phyloP scores from a whole-genome alignment of 768 basidiomycete species.

The Lactifluus volemus region DNA sequence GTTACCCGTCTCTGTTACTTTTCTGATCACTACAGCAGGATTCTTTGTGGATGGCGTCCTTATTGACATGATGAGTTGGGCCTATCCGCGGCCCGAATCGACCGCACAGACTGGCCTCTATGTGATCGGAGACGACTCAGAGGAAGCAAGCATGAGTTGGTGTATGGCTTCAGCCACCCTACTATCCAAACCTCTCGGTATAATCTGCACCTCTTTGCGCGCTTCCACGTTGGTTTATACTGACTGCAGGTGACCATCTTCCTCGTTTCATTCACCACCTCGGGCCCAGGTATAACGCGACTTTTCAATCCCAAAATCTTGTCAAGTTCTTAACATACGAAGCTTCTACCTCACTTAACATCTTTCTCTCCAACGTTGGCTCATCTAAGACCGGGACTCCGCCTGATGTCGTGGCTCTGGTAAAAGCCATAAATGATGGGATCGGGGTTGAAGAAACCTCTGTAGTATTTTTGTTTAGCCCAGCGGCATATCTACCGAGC shows the following conservation, averaged over 20 bases:
- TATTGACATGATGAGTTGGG: constrained; percentile 51
- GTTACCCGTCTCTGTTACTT: neutral
- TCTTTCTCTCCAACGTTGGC: constrained; percentile 48
- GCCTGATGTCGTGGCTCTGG: constrained; percentile 30
- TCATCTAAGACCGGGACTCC: constrained; percentile 29
- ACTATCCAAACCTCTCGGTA: constrained; percentile 51
- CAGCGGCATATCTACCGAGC: constrained; percentile 22
- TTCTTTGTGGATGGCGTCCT: constrained; percentile 69
- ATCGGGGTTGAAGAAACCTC: constrained; percentile 33
- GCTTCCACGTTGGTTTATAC: neutral
- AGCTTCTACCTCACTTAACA: constrained; percentile 74
- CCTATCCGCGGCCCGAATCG: constrained; percentile 48
- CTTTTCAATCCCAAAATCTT: constrained; percentile 64
- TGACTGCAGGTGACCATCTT: constrained; percentile 51
- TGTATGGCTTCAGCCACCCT: constrained; percentile 61
- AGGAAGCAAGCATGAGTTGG: constrained; percentile 46
- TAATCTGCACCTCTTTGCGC: neutral
- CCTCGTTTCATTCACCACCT: constrained; percentile 73
- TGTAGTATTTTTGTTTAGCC: constrained; percentile 33
- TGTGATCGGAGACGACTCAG: constrained; percentile 46
- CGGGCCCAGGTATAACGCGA: constrained; percentile 67
- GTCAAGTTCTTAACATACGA: constrained; percentile 78
- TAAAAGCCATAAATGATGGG: constrained; percentile 45
- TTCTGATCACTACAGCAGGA: constrained; percentile 33
- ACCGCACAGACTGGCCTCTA: constrained; percentile 34